Evolutionary conservation across 345 rosid genomes (phyloP), one percentile per base, ranked within the genome.

Genomic region (Zanthoxylum bungeanum): DNA sequence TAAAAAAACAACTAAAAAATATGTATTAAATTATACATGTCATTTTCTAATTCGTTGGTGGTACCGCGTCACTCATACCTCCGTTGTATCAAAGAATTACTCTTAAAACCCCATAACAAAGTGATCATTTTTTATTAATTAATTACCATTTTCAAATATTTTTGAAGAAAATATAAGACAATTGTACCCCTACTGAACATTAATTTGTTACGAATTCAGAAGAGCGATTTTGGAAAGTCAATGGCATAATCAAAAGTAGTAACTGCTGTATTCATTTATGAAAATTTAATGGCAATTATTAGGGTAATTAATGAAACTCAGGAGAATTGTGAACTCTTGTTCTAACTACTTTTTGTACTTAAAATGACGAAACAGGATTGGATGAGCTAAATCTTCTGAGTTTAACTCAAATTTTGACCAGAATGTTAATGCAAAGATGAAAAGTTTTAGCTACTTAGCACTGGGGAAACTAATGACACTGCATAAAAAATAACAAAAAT

Each of bases 61-160:
- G n/a, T n/a, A n/a, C n/a, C n/a, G n/a, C n/a, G n/a, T n/a, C n/a
- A n/a, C n/a, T n/a, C n/a, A n/a, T n/a, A n/a, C n/a, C n/a, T n/a
- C n/a, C n/a, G n/a, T n/a, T n/a, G n/a, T n/a, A n/a, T n/a, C n/a
- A n/a, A n/a, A n/a, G n/a, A n/a, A n/a, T n/a, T n/a, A n/a, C n/a
- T n/a, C n/a, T n/a, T n/a, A n/a, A n/a, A n/a, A n/a, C n/a, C n/a
- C n/a, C n/a, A n/a, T n/a, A n/a, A n/a, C n/a, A n/a, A n/a, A n/a
- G n/a, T n/a, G n/a, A n/a, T n/a, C n/a, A n/a, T n/a, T n/a, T n/a
- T n/a, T 56, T 60, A 47, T 55, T 46, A 72, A 79, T 73, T 74
- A 73, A 72, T 64, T 47, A 62, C 73, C 39, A 65, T 70, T 75
- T 64, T 40, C 10, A n/a, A 34, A 68, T 14, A 42, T 51, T 74